Base-by-base conservation (phyloP, 2,329 filamentous ascomycete genomes). In the Pochonia chlamydosporia region DNA sequence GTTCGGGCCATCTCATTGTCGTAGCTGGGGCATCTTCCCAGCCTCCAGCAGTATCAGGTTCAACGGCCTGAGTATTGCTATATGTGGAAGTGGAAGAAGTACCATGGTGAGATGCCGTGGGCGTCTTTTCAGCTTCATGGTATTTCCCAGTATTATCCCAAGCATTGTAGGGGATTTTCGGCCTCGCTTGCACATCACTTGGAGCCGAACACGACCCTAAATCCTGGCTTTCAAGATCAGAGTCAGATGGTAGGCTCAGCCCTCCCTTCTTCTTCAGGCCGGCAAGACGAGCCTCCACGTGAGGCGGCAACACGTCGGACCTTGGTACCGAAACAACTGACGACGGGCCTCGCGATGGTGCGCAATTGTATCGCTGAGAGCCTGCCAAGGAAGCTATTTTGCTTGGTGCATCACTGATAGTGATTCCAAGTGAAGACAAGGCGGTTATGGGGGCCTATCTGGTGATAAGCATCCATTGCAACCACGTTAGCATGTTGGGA, bases 131-230 rank as follows among this genome's bases (percentile, higher is more conserved):
- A 1, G 21, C 46, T 3, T 42, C 40, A 24, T 64, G 49, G 5
- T 46, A 54, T 1, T 47, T 49, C 1, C 65, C 65, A 4, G 33
- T 46, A 1, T 55, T 16, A 9, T 63, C 63, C 63, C 64, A 68
- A 2, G 61, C 63, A 24, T 64, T 66, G 53, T 52, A 66, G 5
- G 20, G 0, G 37, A 25, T 1, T 45, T 35, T 5, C 39, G 6
- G 47, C 23, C 9, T 14, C 20, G 13, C 35, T 28, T 24, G n/a
- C n/a, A n/a, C n/a, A n/a, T n/a, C n/a, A n/a, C n/a, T n/a, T n/a
- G n/a, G n/a, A n/a, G n/a, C n/a, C n/a, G n/a, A n/a, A n/a, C n/a
- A n/a, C n/a, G n/a, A n/a, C n/a, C n/a, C n/a, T n/a, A n/a, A n/a
- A n/a, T n/a, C n/a, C n/a, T n/a, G n/a, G n/a, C 3, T 26, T 26